A percentile compares a stretch with the other conserved stretches of the same genome.
These are phyloP conservation scores for Diplodia scrobiculata DNA, from an alignment of 2,329 filamentous ascomycete genomes.

Conservation along the genomic window DNA sequence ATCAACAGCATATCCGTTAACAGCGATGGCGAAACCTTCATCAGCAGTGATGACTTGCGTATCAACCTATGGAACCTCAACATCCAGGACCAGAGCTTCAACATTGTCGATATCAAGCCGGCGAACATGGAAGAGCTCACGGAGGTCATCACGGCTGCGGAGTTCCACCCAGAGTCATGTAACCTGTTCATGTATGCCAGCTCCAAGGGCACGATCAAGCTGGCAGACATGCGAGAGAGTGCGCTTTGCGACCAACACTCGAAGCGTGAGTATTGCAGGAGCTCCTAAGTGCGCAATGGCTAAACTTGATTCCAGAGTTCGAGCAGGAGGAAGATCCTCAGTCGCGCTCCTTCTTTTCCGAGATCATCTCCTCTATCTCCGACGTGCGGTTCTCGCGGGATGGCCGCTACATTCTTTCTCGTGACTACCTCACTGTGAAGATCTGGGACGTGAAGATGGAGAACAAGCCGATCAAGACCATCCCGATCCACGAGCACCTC, in stretches of 20 bases:
- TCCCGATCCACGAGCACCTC: slow-evolving; percentile 96
- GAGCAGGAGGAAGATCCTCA: slow-evolving; percentile 98
- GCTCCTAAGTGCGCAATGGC: slow-evolving; percentile 30
- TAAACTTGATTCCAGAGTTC: slow-evolving; percentile 67
- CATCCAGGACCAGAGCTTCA: slow-evolving; percentile 99
- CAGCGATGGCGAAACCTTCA: slow-evolving; percentile 98
- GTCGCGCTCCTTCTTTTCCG: slow-evolving; percentile 97
- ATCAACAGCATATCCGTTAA: slow-evolving; percentile 99
- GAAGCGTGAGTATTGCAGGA: slow-evolving; percentile 68
- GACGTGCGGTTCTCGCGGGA: slow-evolving; percentile 97
- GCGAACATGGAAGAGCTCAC: slow-evolving; percentile 99
- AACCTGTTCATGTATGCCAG: slow-evolving; percentile 99
- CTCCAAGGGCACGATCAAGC: slow-evolving; percentile 97
- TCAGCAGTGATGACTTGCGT: slow-evolving; percentile 94
- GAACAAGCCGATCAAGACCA: slow-evolving; percentile 93
- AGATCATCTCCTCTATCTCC: slow-evolving; percentile 99
- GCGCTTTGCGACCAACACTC: slow-evolving; percentile 94
- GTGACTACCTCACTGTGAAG: slow-evolving; percentile 98
- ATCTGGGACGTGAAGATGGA: slow-evolving; percentile 99
- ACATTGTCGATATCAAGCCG: slow-evolving; percentile 99
- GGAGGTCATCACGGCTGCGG: slow-evolving; percentile 96
- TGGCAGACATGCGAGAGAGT: slow-evolving; percentile 97
- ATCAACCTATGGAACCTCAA: slow-evolving; percentile 99
- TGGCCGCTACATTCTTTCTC: slow-evolving; percentile 93
- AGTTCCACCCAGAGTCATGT: slow-evolving; percentile 95